Evolutionary conservation across 129 eudicot species (phyloP).

Genomic region (Oenanthe sinensis): DNA sequence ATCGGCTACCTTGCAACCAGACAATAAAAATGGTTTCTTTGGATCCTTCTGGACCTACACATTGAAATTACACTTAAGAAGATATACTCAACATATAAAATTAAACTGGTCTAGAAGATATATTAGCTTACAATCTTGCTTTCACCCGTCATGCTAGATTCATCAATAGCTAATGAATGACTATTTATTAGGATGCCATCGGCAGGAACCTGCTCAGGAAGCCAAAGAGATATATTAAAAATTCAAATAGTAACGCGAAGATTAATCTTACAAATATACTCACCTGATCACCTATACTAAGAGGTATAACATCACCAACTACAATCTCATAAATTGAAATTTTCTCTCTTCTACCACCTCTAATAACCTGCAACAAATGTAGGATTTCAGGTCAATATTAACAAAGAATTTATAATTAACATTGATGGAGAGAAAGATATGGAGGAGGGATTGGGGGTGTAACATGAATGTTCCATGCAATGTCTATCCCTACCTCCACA

Average conservation of each 20-base stretch:
- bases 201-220: slow-evolving; percentile 66
- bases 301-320: slow-evolving; percentile 95
- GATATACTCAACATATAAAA: slow-evolving; percentile 6
- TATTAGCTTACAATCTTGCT: slow-evolving; percentile 90
- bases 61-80: slow-evolving; percentile 14
- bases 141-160: slow-evolving; percentile 99
- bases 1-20: slow-evolving; percentile 98
- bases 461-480: background rate
- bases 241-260: background rate
- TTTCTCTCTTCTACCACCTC: slow-evolving; percentile 87
- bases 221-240: slow-evolving; percentile 2
- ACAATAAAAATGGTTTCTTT: slow-evolving; percentile 80
- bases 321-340: slow-evolving; percentile 78
- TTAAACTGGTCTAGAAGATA: slow-evolving; percentile 16
- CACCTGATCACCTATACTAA: slow-evolving; percentile 95
- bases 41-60: slow-evolving; percentile 65
- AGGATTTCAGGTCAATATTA: background rate
- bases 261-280: background rate
- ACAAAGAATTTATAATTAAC: background rate
- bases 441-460: background rate
- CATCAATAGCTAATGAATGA: slow-evolving; percentile 90
- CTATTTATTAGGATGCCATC: slow-evolving; percentile 75
- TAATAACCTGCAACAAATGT: slow-evolving; percentile 45
- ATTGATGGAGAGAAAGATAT: background rate
- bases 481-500: slow-evolving; percentile 52